Conservation (phyloP, 345 rosid species). For the Populus ilicifolia region DNA sequence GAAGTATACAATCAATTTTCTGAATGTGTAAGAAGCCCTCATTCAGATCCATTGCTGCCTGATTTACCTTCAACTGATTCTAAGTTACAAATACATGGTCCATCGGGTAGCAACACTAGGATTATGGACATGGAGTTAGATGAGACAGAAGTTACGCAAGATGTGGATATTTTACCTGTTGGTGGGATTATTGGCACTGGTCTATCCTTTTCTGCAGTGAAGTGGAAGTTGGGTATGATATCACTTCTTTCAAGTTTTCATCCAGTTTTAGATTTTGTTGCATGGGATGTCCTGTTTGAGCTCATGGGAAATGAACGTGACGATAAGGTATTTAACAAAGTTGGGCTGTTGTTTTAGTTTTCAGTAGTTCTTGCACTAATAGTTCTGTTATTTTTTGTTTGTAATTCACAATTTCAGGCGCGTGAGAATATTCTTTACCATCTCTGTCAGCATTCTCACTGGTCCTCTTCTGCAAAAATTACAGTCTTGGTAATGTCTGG, state of each 20-base stretch:
- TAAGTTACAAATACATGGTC: slow-evolving; percentile 31
- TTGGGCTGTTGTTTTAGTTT: background rate
- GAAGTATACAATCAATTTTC: slow-evolving; percentile 48
- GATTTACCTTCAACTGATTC: slow-evolving; percentile 39
- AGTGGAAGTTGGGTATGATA: slow-evolving; percentile 80
- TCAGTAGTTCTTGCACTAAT: slow-evolving; percentile 16
- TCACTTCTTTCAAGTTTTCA: slow-evolving; percentile 68
- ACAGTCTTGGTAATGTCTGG: slow-evolving; percentile 49
- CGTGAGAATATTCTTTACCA: slow-evolving; percentile 49
- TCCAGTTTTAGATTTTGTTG: slow-evolving; percentile 40
- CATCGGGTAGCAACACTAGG: slow-evolving; percentile 30
- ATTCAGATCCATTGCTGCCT: slow-evolving; percentile 28
- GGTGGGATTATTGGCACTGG: slow-evolving; percentile 45
- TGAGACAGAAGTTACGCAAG: slow-evolving; percentile 50
- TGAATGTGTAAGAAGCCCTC: slow-evolving; percentile 36
- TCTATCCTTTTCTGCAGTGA: slow-evolving; percentile 41
- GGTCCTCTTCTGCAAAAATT: slow-evolving; percentile 51
- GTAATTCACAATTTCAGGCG: slow-evolving; percentile 45
- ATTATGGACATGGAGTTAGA: slow-evolving; percentile 84
- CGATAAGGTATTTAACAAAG: slow-evolving; percentile 47
- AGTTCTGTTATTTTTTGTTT: slow-evolving; percentile 9
- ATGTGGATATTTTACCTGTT: slow-evolving; percentile 44
- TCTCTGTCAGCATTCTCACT: slow-evolving; percentile 54
- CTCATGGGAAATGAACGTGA: slow-evolving; percentile 61
- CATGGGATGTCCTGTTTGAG: slow-evolving; percentile 69